Evolutionary conservation across 2,329 filamentous ascomycete genomes (phyloP).

Genomic region (Xylaria sp.): DNA sequence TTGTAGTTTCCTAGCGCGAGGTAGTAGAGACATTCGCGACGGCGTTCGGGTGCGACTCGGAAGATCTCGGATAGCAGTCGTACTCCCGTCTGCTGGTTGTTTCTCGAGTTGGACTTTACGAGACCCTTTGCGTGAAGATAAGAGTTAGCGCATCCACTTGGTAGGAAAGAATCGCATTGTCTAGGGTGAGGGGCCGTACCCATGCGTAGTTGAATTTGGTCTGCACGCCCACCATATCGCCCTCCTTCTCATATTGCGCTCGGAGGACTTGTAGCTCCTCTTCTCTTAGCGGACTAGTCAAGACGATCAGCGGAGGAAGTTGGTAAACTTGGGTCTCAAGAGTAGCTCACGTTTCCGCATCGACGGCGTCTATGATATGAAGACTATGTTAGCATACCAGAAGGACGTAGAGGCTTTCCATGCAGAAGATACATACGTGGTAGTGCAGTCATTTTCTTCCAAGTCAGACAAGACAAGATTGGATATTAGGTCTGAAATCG

Average conservation of each 20-base stretch:
- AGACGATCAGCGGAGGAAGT: constrained; percentile 34
- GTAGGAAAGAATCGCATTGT: neutral
- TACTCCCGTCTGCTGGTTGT: constrained; percentile 93
- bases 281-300: constrained; percentile 81
- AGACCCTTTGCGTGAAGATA: constrained; percentile 71
- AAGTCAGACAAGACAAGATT: neutral
- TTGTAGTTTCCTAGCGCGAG: constrained; percentile 98
- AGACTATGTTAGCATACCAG: constrained; percentile 27
- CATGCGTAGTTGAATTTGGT: constrained; percentile 99
- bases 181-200: constrained; percentile 64
- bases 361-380: constrained; percentile 81
- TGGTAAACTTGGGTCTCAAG: constrained; percentile 3
- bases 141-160: constrained; percentile 17
- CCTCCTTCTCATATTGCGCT: constrained; percentile 96
- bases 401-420: neutral
- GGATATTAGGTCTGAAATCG: constrained; percentile 2
- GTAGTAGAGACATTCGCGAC: constrained; percentile 98
- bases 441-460: constrained; percentile 47
- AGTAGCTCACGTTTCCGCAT: constrained; percentile 85
- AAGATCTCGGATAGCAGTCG: constrained; percentile 96
- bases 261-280: constrained; percentile 93
- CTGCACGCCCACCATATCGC: constrained; percentile 94
- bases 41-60: constrained; percentile 88
- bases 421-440: constrained; percentile 45
- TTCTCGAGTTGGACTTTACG: constrained; percentile 87